phyloP scores from a whole-genome alignment of 2,329 filamentous ascomycete species.

The Ploettnerulaceae sp. region DNA sequence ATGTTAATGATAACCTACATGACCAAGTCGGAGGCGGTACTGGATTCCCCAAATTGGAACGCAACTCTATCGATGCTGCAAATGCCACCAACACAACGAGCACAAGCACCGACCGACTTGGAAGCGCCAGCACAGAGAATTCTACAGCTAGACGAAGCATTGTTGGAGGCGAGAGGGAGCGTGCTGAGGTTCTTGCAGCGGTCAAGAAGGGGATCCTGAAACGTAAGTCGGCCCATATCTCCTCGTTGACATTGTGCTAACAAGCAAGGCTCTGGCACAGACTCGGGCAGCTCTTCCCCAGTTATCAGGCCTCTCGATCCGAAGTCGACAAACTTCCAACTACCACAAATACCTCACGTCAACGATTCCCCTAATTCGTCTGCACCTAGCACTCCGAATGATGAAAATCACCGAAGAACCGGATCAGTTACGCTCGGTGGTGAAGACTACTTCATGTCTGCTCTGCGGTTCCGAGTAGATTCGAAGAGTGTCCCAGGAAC shows the following conservation, averaged over 20 bases:
- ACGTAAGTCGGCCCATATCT: slow-evolving; percentile 49
- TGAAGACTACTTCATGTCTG: slow-evolving; percentile 86
- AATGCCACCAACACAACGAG: slow-evolving; percentile 54
- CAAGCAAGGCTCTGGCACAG: slow-evolving; percentile 37
- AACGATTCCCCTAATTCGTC: slow-evolving; percentile 80
- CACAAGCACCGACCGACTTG: slow-evolving; percentile 43
- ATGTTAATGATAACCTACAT: slow-evolving; percentile 66
- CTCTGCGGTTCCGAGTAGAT: slow-evolving; percentile 66
- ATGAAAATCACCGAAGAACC: slow-evolving; percentile 65
- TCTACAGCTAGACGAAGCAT: slow-evolving; percentile 77
- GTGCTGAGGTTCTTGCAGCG: slow-evolving; percentile 84
- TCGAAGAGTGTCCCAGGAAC: slow-evolving; percentile 78
- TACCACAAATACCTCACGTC: slow-evolving; percentile 57
- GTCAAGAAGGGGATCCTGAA: slow-evolving; percentile 96
- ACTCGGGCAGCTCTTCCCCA: slow-evolving; percentile 63
- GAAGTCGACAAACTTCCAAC: slow-evolving; percentile 47
- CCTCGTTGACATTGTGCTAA: slow-evolving; percentile 31
- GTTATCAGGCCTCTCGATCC: slow-evolving; percentile 57
- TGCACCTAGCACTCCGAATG: slow-evolving; percentile 80
- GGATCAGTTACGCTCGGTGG: slow-evolving; percentile 66
- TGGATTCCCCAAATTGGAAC: slow-evolving; percentile 78
- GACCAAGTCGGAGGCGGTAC: slow-evolving; percentile 67
- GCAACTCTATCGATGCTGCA: slow-evolving; percentile 69
- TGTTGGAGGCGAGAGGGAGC: slow-evolving; percentile 81
- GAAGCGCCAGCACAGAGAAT: slow-evolving; percentile 55